phyloP scores from a whole-genome alignment of 2,329 filamentous ascomycete genomes.

The Gyromitra esculenta region DNA sequence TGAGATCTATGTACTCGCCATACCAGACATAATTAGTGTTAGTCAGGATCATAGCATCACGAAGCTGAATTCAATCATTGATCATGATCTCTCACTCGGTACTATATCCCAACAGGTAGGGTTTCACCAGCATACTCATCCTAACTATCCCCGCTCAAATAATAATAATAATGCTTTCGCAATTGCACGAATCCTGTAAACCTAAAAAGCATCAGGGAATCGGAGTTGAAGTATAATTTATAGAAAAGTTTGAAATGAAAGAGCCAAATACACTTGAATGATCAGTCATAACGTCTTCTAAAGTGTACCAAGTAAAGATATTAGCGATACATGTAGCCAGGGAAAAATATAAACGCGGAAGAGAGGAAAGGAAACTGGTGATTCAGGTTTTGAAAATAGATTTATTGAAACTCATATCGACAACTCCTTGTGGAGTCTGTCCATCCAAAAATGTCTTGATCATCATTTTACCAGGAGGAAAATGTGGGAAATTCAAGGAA shows the following conservation, averaged over 20 bases:
- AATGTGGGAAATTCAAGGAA: background rate
- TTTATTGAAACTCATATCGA: slow-evolving; percentile 12
- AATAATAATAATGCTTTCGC: too few species aligned
- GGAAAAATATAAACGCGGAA: background rate
- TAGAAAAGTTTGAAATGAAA: background rate
- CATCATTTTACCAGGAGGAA: slow-evolving; percentile 9
- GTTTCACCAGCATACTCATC: background rate
- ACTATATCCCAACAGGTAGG: background rate
- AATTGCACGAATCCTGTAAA: too few species aligned
- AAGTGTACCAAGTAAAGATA: slow-evolving; percentile 4
- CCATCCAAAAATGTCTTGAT: slow-evolving; percentile 7
- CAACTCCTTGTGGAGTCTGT: background rate
- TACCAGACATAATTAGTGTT: background rate
- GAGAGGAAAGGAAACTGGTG: background rate
- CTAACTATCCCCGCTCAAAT: background rate
- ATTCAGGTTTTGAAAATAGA: slow-evolving; percentile 33
- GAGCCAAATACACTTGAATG: background rate
- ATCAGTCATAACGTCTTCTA: background rate
- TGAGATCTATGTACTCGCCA: too few species aligned
- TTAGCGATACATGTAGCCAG: background rate
- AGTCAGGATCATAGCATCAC: background rate
- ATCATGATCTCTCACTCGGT: slow-evolving; percentile 14
- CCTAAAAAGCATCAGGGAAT: too few species aligned
- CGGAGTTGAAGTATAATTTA: too few species aligned
- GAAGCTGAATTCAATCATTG: background rate